A percentile compares a stretch with the other conserved stretches of the same genome.
These are phyloP conservation scores for Emergomyces orientalis DNA, from an alignment of 2,329 filamentous ascomycete species.

Conservation along the genomic window DNA sequence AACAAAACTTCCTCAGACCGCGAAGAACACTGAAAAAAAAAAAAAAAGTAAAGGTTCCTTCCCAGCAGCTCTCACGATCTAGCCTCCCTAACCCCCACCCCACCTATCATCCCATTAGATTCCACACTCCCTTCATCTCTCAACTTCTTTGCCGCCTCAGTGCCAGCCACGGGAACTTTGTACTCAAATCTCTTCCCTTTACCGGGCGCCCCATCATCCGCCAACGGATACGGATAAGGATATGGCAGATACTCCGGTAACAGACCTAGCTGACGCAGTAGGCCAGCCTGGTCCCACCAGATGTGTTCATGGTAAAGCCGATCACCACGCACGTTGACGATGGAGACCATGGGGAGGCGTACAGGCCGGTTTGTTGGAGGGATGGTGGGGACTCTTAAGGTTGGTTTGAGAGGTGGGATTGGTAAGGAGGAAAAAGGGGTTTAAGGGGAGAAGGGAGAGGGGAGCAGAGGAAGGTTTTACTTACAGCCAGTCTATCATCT, in stretches of 20 bases:
- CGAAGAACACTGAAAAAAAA: no score
- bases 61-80: neutral
- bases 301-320: conserved; percentile 47
- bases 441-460: conserved; percentile 5
- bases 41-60: no score
- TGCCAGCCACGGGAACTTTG: conserved; percentile 51
- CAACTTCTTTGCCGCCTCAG: conserved; percentile 46
- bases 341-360: conserved; percentile 48
- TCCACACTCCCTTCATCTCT: conserved; percentile 40
- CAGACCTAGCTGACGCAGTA: conserved; percentile 50
- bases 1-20: no score
- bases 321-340: conserved; percentile 46
- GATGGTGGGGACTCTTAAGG: conserved; percentile 41
- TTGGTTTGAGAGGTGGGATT: neutral
- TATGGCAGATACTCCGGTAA: conserved; percentile 56
- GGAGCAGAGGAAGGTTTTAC: conserved; percentile 18
- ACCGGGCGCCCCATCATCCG: conserved; percentile 29
- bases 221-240: conserved; percentile 50
- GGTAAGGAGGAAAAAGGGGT: neutral
- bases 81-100: conserved; percentile 16
- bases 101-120: conserved; percentile 50
- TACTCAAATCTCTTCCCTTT: conserved; percentile 47
- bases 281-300: conserved; percentile 55
- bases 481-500: conserved; percentile 50
- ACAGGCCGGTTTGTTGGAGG: conserved; percentile 48